Conservation (phyloP, 75 land plant genomes). For the Gnetum montanum region DNA sequence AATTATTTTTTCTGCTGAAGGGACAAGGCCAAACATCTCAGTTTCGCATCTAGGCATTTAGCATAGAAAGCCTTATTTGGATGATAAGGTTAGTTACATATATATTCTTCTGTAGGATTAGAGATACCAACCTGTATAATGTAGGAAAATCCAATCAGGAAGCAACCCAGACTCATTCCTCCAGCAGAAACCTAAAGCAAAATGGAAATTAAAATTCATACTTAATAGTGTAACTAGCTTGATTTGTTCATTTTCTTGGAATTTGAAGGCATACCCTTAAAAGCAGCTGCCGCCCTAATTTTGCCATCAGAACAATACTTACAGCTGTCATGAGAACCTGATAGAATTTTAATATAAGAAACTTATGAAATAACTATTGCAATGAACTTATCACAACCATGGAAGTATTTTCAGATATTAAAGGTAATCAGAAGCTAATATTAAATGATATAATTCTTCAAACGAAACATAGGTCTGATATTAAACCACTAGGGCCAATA, state of each 20-base stretch:
- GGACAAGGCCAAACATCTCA: too few species aligned
- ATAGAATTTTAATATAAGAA: neutral
- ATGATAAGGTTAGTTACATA: neutral
- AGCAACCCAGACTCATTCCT: slow-evolving; percentile 27
- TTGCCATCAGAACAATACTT: slow-evolving; percentile 32
- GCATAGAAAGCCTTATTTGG: neutral
- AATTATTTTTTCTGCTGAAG: neutral
- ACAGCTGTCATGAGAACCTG: slow-evolving; percentile 40
- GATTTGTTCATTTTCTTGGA: too few species aligned
- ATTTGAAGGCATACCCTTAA: slow-evolving; percentile 31
- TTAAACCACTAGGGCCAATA: too few species aligned
- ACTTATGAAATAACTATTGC: neutral
- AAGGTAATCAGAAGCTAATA: too few species aligned
- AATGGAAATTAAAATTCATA: too few species aligned
- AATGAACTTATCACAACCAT: too few species aligned
- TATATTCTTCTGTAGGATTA: neutral
- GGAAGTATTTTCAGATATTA: neutral
- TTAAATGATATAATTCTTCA: too few species aligned
- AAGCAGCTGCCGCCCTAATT: slow-evolving; percentile 34
- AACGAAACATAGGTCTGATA: too few species aligned
- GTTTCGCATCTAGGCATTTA: neutral
- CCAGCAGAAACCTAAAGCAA: slow-evolving; percentile 37
- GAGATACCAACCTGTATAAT: slow-evolving; percentile 20
- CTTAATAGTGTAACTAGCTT: too few species aligned
- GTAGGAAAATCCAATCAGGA: slow-evolving; percentile 33